These are phyloP conservation scores for Hanseniaspora vineae DNA, from an alignment of 805 yeast genomes.

Conservation along the genomic window DNA sequence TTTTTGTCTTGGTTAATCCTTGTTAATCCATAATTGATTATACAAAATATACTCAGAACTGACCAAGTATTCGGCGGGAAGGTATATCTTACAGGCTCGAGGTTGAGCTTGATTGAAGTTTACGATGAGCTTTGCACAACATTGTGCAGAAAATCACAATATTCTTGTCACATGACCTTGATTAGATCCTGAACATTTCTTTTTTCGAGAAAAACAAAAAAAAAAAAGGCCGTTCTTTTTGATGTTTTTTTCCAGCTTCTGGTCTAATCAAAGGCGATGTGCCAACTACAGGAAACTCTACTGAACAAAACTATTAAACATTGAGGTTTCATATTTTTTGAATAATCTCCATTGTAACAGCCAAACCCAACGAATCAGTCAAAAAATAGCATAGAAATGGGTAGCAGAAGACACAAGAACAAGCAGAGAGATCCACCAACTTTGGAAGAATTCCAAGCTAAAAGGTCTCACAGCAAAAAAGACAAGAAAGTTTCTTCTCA, in stretches of 20 bases:
- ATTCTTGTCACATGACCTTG: not conserved
- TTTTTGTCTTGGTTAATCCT: too few species aligned
- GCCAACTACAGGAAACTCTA: too few species aligned
- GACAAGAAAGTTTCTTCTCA: slow-evolving; percentile 9
- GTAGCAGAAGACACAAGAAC: slow-evolving; percentile 76
- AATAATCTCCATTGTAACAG: not conserved
- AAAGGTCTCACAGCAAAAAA: slow-evolving; percentile 27
- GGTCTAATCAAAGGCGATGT: not conserved
- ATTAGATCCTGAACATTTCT: not conserved
- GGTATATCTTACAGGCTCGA: too few species aligned
- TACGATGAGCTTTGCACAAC: too few species aligned
- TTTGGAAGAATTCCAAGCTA: slow-evolving; percentile 66
- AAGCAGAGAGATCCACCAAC: slow-evolving; percentile 91
- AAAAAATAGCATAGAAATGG: slow-evolving; percentile 36
- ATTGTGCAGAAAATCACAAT: not conserved
- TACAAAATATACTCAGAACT: too few species aligned
- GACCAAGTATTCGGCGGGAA: too few species aligned
- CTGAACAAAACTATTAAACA: too few species aligned
- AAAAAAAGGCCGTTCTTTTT: too few species aligned
- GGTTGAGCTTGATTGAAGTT: too few species aligned
- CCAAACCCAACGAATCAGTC: not conserved
- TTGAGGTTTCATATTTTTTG: not conserved
- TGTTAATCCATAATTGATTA: too few species aligned
- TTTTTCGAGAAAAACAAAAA: not conserved
- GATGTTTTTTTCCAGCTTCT: not conserved